phyloP scores from a whole-genome alignment of 225 moss, liverwort and hornwort genomes.

The Straminergon stramineum region DNA sequence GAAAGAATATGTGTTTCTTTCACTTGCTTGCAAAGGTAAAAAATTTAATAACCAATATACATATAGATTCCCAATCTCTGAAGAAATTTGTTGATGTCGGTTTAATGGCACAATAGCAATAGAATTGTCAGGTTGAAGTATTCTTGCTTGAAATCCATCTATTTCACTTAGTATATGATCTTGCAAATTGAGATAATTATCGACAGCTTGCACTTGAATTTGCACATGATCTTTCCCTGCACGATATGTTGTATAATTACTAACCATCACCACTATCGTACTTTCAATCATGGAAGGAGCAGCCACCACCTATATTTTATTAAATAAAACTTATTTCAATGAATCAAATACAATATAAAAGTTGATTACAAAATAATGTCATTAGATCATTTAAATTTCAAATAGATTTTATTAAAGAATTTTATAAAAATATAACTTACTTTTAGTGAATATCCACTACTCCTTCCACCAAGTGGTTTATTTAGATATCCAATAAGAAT shows the following conservation, averaged over 20 bases:
- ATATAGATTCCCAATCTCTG: conserved; percentile 11
- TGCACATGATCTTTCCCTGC: conserved; percentile 35
- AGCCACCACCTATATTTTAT: conserved; percentile 8
- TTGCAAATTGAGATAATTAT: conserved; percentile 32
- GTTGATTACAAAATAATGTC: not conserved
- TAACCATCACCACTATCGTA: conserved; percentile 15
- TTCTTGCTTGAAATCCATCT: conserved; percentile 34
- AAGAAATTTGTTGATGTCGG: not conserved
- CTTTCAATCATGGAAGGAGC: conserved; percentile 17
- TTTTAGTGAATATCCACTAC: conserved; percentile 13
- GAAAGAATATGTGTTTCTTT: conserved; percentile 25
- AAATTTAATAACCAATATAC: conserved; percentile 29
- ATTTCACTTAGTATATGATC: conserved; percentile 22
- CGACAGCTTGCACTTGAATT: conserved; percentile 37
- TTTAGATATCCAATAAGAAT: conserved; percentile 23
- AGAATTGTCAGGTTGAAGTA: conserved; percentile 33
- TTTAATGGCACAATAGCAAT: conserved; percentile 16
- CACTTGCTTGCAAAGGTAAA: conserved; percentile 30
- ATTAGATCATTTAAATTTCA: not conserved
- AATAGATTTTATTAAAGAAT: not conserved
- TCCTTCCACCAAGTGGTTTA: conserved; percentile 19
- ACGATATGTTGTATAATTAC: conserved; percentile 11
- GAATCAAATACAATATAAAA: not conserved
- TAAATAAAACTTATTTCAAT: not conserved
- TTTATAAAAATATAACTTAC: not conserved